A percentile compares a stretch with the other conserved stretches of the same genome.
phyloP scores from a whole-genome alignment of 306 rosid genomes.

The Quercus suber region DNA sequence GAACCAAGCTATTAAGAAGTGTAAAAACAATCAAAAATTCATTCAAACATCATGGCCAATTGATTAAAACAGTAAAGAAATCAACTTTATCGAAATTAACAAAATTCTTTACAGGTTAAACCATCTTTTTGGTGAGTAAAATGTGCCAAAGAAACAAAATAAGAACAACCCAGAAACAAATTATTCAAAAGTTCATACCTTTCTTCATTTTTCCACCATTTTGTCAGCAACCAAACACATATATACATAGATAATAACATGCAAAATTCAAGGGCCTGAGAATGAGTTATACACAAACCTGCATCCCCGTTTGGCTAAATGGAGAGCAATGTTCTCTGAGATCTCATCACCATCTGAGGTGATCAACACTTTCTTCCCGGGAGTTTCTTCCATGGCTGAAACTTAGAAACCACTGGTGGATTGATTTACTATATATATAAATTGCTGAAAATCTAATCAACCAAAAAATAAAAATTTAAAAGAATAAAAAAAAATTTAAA shows the following conservation, averaged over 20 bases:
- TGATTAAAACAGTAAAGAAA: too few species aligned
- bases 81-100: too few species aligned
- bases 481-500: too few species aligned
- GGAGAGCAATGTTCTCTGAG: slow-evolving; percentile 57
- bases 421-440: not conserved
- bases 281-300: slow-evolving; percentile 44
- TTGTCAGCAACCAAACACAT: not conserved
- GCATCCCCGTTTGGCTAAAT: slow-evolving; percentile 82
- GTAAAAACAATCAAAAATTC: not conserved
- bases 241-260: not conserved
- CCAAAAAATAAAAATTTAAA: too few species aligned
- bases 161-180: slow-evolving; percentile 1
- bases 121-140: not conserved
- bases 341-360: slow-evolving; percentile 67
- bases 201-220: not conserved
- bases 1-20: slow-evolving; percentile 51
- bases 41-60: not conserved
- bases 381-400: slow-evolving; percentile 21
- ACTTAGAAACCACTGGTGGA: not conserved
- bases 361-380: slow-evolving; percentile 56
- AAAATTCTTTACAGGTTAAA: too few species aligned
- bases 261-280: not conserved
- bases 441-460: too few species aligned
- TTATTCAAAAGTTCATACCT: not conserved
- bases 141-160: not conserved